Conservation (phyloP, 352 stramenopile species). For the Aphanomyces invadans region DNA sequence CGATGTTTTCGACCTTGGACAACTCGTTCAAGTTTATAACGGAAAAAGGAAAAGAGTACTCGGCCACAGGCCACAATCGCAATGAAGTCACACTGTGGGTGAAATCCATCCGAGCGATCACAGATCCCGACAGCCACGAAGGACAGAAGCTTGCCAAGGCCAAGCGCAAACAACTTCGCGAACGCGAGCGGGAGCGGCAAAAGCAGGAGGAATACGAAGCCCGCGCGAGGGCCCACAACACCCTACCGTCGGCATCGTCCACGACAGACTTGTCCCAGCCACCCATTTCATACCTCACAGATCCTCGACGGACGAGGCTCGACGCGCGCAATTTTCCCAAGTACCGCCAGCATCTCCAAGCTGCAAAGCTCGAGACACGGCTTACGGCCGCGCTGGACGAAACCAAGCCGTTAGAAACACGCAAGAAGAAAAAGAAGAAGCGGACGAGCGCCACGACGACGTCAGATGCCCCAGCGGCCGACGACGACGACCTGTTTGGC, state of each 20-base stretch:
- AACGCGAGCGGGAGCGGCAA: constrained; percentile 17
- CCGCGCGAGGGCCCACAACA: constrained; percentile 9
- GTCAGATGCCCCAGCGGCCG: neutral
- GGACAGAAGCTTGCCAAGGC: constrained; percentile 17
- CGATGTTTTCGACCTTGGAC: constrained; percentile 17
- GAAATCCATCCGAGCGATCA: constrained; percentile 21
- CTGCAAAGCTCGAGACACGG: constrained; percentile 20
- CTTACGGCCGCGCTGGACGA: constrained; percentile 20
- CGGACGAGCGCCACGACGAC: neutral
- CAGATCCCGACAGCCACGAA: constrained; percentile 22
- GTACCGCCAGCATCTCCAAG: constrained; percentile 20
- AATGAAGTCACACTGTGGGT: constrained; percentile 25
- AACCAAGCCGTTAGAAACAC: constrained; percentile 1
- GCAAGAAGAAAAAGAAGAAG: constrained; percentile 21
- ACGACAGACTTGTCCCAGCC: neutral
- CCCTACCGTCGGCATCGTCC: neutral
- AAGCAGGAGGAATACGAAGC: constrained; percentile 20
- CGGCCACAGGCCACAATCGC: constrained; percentile 11
- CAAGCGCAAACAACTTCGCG: constrained; percentile 16
- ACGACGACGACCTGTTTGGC: neutral
- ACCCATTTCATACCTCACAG: constrained; percentile 24
- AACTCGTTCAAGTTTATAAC: constrained; percentile 25
- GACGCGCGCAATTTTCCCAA: constrained; percentile 25
- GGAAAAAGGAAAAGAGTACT: constrained; percentile 13
- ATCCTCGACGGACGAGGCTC: constrained; percentile 18